Evolutionary conservation across 1,284 basidiomycete genomes (phyloP), one percentile per base, ranked within the genome.

Genomic region (Apiotrichum mycotoxinovorans): DNA sequence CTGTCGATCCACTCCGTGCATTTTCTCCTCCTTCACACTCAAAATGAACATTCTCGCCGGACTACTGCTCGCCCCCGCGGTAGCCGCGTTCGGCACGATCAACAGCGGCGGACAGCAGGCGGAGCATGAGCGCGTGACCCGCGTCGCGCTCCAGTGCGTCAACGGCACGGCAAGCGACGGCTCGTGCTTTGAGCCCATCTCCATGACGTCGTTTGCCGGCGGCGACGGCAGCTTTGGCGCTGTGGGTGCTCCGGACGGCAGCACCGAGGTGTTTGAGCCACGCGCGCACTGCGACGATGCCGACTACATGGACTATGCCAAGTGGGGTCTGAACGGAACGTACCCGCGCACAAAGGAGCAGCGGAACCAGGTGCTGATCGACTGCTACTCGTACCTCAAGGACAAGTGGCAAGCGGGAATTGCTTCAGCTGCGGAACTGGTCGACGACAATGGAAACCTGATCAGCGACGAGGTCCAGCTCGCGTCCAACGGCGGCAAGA

Each of bases 221-320:
- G 52, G 52, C n/a, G 26, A 46, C 20, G 52, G 52, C n/a, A 47
- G 34, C 5, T 46, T 46, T 40, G 52, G 52, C 18, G 52, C 52
- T 2, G 30, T 54, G 20, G 52, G 52, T 14, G 52, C 52, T 7
- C 45, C 52, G 2, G 52, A 54, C 52, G 44, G 43, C 20, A 33
- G 52, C 20, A 46, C 52, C 4, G 52, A 47, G 3, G 44, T 40
- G n/a, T 42, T 54, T 27, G 45, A 54, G 45, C 25, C 52, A 15
- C 15, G 27, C 15, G 52, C 52, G 18, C 52, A 54, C 52, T 54
- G 52, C 52, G 52, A 54, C 52, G 52, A 54, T 27, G 52, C 52
- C n/a, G 52, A 54, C 45, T 54, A 47, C 38, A 40, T 54, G 5
- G 45, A 54, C 44, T 54, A 47, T 20, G 44, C 52, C 11, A 54